Evolutionary conservation across 1,284 basidiomycete genomes (phyloP).

Genomic region (Ustilago lituana): DNA sequence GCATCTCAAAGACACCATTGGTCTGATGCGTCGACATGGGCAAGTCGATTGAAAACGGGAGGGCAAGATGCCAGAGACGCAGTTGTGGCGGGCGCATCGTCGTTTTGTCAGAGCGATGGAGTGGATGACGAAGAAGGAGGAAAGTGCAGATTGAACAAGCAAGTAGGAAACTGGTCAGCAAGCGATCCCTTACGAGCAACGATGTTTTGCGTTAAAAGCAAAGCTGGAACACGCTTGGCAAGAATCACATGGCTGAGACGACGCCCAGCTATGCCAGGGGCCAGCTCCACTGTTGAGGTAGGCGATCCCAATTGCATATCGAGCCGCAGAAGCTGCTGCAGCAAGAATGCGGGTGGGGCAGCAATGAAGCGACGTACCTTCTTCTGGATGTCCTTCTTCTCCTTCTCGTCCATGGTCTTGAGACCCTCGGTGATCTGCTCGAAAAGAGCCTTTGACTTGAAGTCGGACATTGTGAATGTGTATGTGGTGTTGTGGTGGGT

Average conservation of each 20-base stretch:
- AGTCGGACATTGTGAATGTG: conserved; percentile 58
- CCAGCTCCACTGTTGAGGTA: too few species aligned
- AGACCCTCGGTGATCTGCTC: conserved; percentile 75
- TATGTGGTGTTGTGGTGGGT: conserved; percentile 1
- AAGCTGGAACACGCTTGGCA: too few species aligned
- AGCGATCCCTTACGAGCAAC: too few species aligned
- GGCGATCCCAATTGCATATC: too few species aligned
- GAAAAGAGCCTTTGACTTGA: conserved; percentile 64
- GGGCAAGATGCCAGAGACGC: too few species aligned
- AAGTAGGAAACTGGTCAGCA: too few species aligned
- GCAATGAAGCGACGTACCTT: conserved; percentile 76
- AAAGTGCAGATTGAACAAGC: background rate
- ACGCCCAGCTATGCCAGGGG: too few species aligned
- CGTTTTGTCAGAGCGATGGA: background rate
- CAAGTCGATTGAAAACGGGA: background rate
- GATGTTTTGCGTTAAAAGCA: too few species aligned
- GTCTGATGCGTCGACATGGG: conserved; percentile 74
- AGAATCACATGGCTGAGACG: too few species aligned
- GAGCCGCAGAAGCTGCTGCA: background rate
- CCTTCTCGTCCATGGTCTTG: conserved; percentile 74
- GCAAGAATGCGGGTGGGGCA: too few species aligned
- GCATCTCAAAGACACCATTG: conserved; percentile 89
- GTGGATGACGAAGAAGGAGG: background rate
- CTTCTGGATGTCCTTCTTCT: conserved; percentile 83
- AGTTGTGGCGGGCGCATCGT: too few species aligned